Percentiles rank a stretch among this genome's conserved stretches.
These are phyloP conservation scores for Cinnamomum chago DNA, from an alignment of 164 flowering plant genomes.

Conservation along the genomic window DNA sequence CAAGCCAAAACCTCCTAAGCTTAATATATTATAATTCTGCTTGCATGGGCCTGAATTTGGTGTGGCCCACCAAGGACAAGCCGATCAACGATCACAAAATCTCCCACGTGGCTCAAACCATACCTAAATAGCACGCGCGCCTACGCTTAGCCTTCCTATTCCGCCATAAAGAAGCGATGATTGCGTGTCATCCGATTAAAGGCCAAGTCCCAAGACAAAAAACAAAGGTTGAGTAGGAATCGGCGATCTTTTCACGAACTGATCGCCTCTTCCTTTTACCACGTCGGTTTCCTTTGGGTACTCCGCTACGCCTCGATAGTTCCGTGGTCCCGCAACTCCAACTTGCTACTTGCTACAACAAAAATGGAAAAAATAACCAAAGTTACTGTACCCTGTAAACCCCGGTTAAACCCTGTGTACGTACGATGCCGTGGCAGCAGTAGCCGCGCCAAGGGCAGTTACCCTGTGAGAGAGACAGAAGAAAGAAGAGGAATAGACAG, in stretches of 20 bases:
- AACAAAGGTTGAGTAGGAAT: neutral
- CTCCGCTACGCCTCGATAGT: neutral
- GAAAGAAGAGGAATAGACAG: neutral
- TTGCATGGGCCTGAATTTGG: no score
- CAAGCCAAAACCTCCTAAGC: no score
- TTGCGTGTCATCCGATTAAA: no score
- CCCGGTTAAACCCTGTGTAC: slow-evolving; percentile 2
- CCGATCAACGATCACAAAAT: no score
- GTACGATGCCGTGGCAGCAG: slow-evolving; percentile 3
- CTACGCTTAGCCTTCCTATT: no score
- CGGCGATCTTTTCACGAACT: slow-evolving; percentile 7
- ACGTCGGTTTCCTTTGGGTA: neutral
- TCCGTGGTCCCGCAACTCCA: neutral
- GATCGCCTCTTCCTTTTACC: neutral
- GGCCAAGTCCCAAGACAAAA: neutral
- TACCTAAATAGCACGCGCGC: no score
- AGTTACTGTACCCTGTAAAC: neutral
- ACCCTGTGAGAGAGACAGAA: slow-evolving; percentile 4
- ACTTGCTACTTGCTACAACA: neutral
- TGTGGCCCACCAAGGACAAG: no score
- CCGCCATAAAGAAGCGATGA: no score
- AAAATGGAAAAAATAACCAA: neutral
- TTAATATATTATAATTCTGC: no score
- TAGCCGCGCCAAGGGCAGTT: neutral
- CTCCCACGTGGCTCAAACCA: no score